Evolutionary conservation across 257 asterid species (phyloP), one percentile per base, ranked within the genome.

Genomic region (Solanum lignicaule): DNA sequence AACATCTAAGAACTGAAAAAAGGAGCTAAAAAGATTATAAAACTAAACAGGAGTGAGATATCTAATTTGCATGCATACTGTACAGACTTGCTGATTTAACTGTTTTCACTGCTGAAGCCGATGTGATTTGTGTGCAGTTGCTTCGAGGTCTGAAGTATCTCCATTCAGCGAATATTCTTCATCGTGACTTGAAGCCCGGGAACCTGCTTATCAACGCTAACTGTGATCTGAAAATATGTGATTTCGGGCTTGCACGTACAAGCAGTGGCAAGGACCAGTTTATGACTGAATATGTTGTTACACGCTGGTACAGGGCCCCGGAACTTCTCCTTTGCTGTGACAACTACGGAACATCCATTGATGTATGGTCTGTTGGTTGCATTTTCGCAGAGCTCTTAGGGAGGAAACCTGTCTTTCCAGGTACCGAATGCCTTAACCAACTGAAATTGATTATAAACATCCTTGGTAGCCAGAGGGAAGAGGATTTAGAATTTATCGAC

Each of bases 271-370:
- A 91, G 90, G 94, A 91, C 14, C 94, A 93, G 88, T 93, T 92
- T 91, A 92, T 93, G 96, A 93, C 95, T 13, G 95, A 92, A 86
- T 93, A 92, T 33, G 96, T 93, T 8, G 96, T 91, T 71, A 92
- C 96, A 18, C 94, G 96, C 72, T 93, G 96, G 96, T 92, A 93
- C 27, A 91, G 96, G 16, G 95, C 96, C 11, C 96, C 96, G 0
- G 96, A 93, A 90, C 95, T 93, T 58, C 96, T 93, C 48, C 96
- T 93, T 74, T 92, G 93, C 91, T 92, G 95, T 58, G 96, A 93
- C 89, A 90, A 92, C 87, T 93, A 93, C 6, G 95, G 95, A 11
- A 92, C 95, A 16, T 93, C 96, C 10, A 93, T 93, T 21, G 96
- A 93, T 38, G 92, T 92, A 23, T 93, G 96, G 96, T 92, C 96